Base-by-base conservation (phyloP, 2,329 filamentous ascomycete species). In the Talaromyces sp. region DNA sequence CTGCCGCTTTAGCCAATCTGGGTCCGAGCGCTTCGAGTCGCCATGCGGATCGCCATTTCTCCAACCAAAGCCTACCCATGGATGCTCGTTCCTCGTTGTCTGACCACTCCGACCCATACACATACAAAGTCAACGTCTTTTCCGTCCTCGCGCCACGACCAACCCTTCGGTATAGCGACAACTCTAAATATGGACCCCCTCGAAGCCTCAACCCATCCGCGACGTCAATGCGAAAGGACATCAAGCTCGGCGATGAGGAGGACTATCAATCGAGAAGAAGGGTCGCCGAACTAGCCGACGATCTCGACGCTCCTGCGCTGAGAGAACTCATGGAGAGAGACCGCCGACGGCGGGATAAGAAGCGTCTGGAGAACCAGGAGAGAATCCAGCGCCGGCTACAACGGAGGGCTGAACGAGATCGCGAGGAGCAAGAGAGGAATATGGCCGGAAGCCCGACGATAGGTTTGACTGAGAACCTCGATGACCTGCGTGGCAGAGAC, bases 251-350 rank as follows among this genome's bases (percentile, higher is more conserved):
- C n/a, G 81, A 85, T 0, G 86, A 91, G 64, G 87, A 88, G n/a
- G 73, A 76, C 28, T 64, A 76, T 77, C 86, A 69, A 76, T 90
- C 72, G 77, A 91, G 77, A 78, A 90, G 75, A 77, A 81, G 81
- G 36, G 84, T 89, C 53, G 85, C 88, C 62, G 84, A 85, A 52
- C 73, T 98, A 52, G 95, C 92, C 27, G 90, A 98, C 71, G 89
- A 91, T 63, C 82, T 99, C 60, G 91, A 92, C 75, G 90, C 95
- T 3, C 86, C 89, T 58, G 93, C 92, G 68, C 75, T 99, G 44
- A 85, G 94, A 62, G 90, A 96, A 72, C 81, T 98, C 33, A 89
- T 99, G 85, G 95, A 99, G 69, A 83, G 95, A 63, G 95, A 99
- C 70, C 84, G 88, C 66, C 86, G 93, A 69, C 85, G 95, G 61